These are phyloP conservation scores for Alternaria angustiovoidea DNA, from an alignment of 2,329 filamentous ascomycete species.

Conservation along the genomic window DNA sequence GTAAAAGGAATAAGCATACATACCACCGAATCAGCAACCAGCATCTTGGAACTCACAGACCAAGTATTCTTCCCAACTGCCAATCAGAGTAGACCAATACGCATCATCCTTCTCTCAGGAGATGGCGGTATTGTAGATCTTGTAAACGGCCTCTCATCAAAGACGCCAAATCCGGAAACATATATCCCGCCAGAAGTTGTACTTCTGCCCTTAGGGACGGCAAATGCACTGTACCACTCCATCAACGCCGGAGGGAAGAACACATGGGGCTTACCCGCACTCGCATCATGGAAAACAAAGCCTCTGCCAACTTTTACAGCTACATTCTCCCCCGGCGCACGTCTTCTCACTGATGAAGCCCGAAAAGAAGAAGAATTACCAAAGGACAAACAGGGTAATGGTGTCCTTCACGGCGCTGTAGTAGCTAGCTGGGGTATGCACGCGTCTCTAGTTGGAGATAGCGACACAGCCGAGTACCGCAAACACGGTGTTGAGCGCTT, in stretches of 20 bases:
- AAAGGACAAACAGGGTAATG: constrained; percentile 29
- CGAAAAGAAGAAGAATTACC: constrained; percentile 52
- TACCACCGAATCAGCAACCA: constrained; percentile 69
- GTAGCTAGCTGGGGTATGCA: constrained; percentile 93
- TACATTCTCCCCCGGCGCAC: constrained; percentile 56
- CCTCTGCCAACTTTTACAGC: constrained; percentile 55
- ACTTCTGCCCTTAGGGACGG: constrained; percentile 62
- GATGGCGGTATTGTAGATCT: constrained; percentile 88
- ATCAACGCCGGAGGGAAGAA: constrained; percentile 48
- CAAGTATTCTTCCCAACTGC: constrained; percentile 59
- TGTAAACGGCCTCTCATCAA: constrained; percentile 69
- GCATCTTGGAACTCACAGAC: constrained; percentile 70
- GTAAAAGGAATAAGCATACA: constrained; percentile 61
- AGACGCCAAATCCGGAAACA: constrained; percentile 23
- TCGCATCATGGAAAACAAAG: constrained; percentile 45
- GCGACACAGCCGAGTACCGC: constrained; percentile 83
- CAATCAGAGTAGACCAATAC: constrained; percentile 50
- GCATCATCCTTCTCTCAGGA: constrained; percentile 81
- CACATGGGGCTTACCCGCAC: constrained; percentile 53
- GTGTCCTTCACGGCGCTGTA: constrained; percentile 72
- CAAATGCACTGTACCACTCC: constrained; percentile 60
- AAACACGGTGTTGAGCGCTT: constrained; percentile 80
- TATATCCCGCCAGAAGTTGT: constrained; percentile 63
- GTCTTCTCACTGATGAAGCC: constrained; percentile 54
- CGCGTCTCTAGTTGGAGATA: constrained; percentile 86